Evolutionary conservation across 2,329 filamentous ascomycete species (phyloP).

Genomic region (Juglanconis sp.): DNA sequence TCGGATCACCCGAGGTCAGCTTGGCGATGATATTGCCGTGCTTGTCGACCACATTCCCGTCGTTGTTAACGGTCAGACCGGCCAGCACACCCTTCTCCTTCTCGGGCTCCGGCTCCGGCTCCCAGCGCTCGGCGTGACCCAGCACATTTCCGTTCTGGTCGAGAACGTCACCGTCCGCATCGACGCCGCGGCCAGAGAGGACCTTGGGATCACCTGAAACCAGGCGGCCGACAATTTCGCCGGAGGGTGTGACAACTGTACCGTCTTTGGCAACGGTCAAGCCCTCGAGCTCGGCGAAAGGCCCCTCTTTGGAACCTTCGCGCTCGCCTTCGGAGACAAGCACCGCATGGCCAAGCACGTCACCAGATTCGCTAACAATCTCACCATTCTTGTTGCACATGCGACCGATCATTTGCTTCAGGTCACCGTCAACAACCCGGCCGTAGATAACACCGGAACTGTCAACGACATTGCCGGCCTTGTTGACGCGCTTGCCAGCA

Average conservation of each 20-base stretch:
- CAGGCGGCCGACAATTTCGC: slow-evolving; percentile 70
- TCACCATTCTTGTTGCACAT: slow-evolving; percentile 71
- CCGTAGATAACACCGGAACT: slow-evolving; percentile 55
- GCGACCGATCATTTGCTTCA: slow-evolving; percentile 60
- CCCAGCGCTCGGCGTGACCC: slow-evolving; percentile 58
- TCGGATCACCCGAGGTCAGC: slow-evolving; percentile 64
- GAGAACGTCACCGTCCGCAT: slow-evolving; percentile 78
- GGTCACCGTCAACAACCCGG: slow-evolving; percentile 64
- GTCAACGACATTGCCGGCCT: slow-evolving; percentile 62
- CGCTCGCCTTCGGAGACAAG: slow-evolving; percentile 66
- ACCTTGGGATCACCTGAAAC: slow-evolving; percentile 68
- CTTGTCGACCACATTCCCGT: slow-evolving; percentile 57
- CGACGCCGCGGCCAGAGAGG: slow-evolving; percentile 70
- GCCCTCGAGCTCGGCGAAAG: slow-evolving; percentile 64
- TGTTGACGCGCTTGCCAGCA: slow-evolving; percentile 70
- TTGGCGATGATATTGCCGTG: slow-evolving; percentile 63
- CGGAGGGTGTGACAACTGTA: slow-evolving; percentile 62
- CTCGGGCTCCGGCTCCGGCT: slow-evolving; percentile 40
- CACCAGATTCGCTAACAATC: slow-evolving; percentile 69
- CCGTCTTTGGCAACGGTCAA: slow-evolving; percentile 67
- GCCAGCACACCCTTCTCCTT: slow-evolving; percentile 50
- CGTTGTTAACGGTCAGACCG: slow-evolving; percentile 54
- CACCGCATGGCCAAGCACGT: slow-evolving; percentile 65
- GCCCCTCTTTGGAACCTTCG: slow-evolving; percentile 60
- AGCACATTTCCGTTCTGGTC: slow-evolving; percentile 68